Percentiles rank a stretch among this genome's conserved stretches.
Evolutionary conservation across 257 asterid genomes (phyloP).

Genomic region (Avicennia marina): DNA sequence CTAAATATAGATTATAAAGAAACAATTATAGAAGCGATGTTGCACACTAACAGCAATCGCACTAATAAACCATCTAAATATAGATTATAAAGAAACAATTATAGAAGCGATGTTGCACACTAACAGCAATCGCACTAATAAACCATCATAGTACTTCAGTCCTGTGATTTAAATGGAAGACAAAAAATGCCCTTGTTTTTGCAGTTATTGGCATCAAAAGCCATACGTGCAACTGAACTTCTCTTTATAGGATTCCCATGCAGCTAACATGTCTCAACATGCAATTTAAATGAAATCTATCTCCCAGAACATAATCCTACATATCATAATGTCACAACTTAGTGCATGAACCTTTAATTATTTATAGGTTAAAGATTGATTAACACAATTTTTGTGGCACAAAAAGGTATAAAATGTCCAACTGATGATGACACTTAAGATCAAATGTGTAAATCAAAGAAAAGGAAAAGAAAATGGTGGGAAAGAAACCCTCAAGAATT

Average conservation of each 20-base stretch:
- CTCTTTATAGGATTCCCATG: no score
- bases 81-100: neutral
- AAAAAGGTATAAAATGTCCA: neutral
- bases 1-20: neutral
- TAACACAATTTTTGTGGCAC: no score
- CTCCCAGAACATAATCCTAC: neutral
- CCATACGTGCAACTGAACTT: no score
- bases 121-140: neutral
- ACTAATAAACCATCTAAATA: neutral
- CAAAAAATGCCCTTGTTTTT: no score
- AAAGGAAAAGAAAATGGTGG: neutral
- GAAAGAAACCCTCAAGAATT: slow-evolving; percentile 68
- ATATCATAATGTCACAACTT: neutral
- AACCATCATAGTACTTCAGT: no score
- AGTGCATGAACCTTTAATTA: neutral
- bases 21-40: neutral
- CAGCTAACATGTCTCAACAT: no score
- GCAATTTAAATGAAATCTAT: neutral
- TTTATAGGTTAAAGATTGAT: no score
- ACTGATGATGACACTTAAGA: neutral
- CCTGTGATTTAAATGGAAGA: no score
- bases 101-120: neutral
- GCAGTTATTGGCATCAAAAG: no score
- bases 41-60: neutral
- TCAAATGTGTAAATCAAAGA: neutral